Evolutionary conservation across 768 basidiomycete genomes (phyloP), one percentile per base, ranked within the genome.

Genomic region (Pleurotus eryngii): DNA sequence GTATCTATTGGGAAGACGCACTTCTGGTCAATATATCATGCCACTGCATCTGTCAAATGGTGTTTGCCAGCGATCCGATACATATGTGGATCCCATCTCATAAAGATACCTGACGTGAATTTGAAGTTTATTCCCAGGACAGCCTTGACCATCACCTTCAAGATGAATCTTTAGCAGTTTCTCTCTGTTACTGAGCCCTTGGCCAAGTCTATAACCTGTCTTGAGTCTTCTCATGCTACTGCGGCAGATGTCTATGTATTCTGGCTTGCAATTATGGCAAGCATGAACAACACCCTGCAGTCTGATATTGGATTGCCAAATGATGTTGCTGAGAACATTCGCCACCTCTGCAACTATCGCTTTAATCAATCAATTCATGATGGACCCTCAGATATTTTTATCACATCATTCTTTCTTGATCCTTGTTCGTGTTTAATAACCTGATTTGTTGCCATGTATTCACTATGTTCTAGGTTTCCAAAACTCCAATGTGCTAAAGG

Each of bases 221-320:
- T 75, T 0, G 72, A 75, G 57, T 69, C 71, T 0, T 57, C 61
- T 6, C 38, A 61, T 4, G 46, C 67, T 0, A 72, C 58, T 2
- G 60, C 65, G 0, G 72, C 66, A 9, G 68, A 74, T 59, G 67
- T 74, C 9, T 74, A 70, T 56, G 58, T 70, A 2, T 74, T 72
- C 50, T 74, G 71, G 71, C 65, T 75, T 4, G 73, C 72, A 2
- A 55, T 72, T 11, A 38, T 71, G 6, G 64, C 67, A 3, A 27
- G 59, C 4, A 49, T 70, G 18, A 60, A 62, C 26, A 46, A 65
- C 4, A 42, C 55, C 11, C 59, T 67, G 9, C 24, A 62, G 17
- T 56, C 63, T 30, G 49, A 49, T 49, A 20, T 27, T 3, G 49
- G 30, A 15, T 35, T 35, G 27, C 49, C 49, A 11, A 12, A 30